Conservation (phyloP, 306 rosid genomes). For the Castanea crenata region DNA sequence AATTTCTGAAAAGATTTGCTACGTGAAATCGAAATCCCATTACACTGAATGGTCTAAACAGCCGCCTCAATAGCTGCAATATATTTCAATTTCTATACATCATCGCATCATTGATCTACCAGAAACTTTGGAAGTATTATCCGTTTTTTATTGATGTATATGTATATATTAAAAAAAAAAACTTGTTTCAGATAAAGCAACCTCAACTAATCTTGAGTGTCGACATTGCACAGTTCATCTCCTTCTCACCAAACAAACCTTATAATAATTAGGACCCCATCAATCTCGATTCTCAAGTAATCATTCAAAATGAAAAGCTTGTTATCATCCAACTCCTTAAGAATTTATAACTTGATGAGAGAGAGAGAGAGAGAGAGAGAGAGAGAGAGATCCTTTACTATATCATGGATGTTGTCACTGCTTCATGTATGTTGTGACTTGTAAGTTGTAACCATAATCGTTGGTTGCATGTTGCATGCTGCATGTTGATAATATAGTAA, state of each 20-base stretch:
- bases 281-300: too few relatives aligned
- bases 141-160: not conserved
- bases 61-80: not conserved
- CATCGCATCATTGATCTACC: constrained; percentile 1
- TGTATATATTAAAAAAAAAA: not conserved
- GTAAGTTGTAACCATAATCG: not conserved
- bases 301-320: too few relatives aligned
- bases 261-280: constrained; percentile 11
- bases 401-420: not conserved
- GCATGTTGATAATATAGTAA: not conserved
- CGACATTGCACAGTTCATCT: constrained; percentile 43
- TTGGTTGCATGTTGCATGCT: not conserved
- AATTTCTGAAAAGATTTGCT: not conserved
- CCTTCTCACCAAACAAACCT: constrained; percentile 45
- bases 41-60: constrained; percentile 17
- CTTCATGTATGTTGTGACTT: not conserved
- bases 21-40: not conserved
- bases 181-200: not conserved
- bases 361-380: not conserved
- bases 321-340: too few relatives aligned
- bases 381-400: not conserved
- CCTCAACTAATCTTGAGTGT: constrained; percentile 34
- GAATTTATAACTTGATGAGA: not conserved
- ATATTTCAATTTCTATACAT: not conserved
- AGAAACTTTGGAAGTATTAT: constrained; percentile 5